Conservation (phyloP, 139 green algal genomes). For the Desmodesmus armatus region DNA sequence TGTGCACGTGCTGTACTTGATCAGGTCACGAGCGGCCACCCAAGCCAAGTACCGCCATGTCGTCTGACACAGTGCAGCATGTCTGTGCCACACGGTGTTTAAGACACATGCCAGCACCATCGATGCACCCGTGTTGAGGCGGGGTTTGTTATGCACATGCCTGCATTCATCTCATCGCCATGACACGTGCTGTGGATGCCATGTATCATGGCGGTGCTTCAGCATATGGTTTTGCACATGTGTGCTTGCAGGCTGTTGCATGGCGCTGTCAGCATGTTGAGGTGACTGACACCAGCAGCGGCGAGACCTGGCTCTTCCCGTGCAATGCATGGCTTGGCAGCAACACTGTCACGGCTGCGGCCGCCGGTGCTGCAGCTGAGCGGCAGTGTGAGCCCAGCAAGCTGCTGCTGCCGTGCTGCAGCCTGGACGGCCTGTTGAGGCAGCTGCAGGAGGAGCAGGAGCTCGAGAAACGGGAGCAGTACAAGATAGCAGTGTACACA, state of each 20-base stretch:
- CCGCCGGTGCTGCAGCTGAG: neutral
- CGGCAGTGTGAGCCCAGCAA: neutral
- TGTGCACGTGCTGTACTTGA: neutral
- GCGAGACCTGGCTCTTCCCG: conserved; percentile 34
- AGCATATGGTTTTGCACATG: too few relatives aligned
- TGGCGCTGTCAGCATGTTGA: conserved; percentile 40
- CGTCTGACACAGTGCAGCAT: too few relatives aligned
- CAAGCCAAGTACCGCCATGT: too few relatives aligned
- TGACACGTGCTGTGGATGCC: too few relatives aligned
- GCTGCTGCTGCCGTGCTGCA: neutral
- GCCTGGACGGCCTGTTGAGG: conserved; percentile 8
- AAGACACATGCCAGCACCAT: too few relatives aligned
- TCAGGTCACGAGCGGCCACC: too few relatives aligned
- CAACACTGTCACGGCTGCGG: neutral
- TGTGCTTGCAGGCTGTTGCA: too few relatives aligned
- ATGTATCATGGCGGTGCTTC: too few relatives aligned
- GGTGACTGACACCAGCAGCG: neutral
- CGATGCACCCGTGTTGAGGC: too few relatives aligned
- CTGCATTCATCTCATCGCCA: too few relatives aligned
- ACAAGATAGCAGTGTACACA: neutral
- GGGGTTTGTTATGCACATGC: too few relatives aligned
- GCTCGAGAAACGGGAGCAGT: conserved; percentile 10
- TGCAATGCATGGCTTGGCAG: conserved; percentile 34
- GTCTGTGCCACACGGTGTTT: neutral
- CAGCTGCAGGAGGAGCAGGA: conserved; percentile 22